A percentile compares a stretch with the other conserved stretches of the same genome.
Evolutionary conservation across 2,329 filamentous ascomycete genomes (phyloP).

Genomic region (Ustilaginoidea virens): DNA sequence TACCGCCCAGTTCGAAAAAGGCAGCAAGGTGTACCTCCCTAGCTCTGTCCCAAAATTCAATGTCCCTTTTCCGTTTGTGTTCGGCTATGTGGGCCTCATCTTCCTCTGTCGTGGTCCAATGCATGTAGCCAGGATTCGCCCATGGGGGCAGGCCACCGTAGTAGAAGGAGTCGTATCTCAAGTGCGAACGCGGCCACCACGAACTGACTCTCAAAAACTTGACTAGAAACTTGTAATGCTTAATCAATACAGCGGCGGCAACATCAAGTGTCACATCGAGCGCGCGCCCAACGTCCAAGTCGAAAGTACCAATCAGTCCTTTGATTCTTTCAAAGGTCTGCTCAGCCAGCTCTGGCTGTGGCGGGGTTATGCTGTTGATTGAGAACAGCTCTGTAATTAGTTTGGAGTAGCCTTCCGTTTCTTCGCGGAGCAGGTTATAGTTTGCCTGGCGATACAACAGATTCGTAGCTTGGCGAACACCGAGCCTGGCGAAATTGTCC

Average conservation of each 20-base stretch:
- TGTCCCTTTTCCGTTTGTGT: slow-evolving; percentile 50
- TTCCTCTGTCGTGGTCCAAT: slow-evolving; percentile 50
- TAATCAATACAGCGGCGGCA: slow-evolving; percentile 83
- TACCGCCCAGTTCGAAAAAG: slow-evolving; percentile 77
- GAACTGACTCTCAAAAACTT: slow-evolving; percentile 83
- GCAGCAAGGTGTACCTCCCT: slow-evolving; percentile 61
- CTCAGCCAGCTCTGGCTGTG: slow-evolving; percentile 61
- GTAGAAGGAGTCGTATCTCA: slow-evolving; percentile 24
- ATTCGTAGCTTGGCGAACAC: slow-evolving; percentile 83
- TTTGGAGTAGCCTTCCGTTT: slow-evolving; percentile 94
- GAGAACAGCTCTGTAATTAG: slow-evolving; percentile 92
- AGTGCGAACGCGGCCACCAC: slow-evolving; percentile 73
- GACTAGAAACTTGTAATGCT: slow-evolving; percentile 86
- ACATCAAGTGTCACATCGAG: slow-evolving; percentile 91
- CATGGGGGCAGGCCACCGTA: slow-evolving; percentile 63
- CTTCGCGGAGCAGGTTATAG: slow-evolving; percentile 88
- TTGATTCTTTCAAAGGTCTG: slow-evolving; percentile 87
- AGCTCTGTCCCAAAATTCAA: slow-evolving; percentile 68
- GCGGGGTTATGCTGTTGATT: slow-evolving; percentile 58
- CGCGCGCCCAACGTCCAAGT: slow-evolving; percentile 87
- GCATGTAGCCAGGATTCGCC: slow-evolving; percentile 58
- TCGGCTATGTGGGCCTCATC: slow-evolving; percentile 44
- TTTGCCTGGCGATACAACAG: slow-evolving; percentile 90
- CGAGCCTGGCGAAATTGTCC: slow-evolving; percentile 68
- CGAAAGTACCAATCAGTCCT: slow-evolving; percentile 89